Evolutionary conservation across 768 basidiomycete species (phyloP).

Genomic region (Lactarius akahatsu): DNA sequence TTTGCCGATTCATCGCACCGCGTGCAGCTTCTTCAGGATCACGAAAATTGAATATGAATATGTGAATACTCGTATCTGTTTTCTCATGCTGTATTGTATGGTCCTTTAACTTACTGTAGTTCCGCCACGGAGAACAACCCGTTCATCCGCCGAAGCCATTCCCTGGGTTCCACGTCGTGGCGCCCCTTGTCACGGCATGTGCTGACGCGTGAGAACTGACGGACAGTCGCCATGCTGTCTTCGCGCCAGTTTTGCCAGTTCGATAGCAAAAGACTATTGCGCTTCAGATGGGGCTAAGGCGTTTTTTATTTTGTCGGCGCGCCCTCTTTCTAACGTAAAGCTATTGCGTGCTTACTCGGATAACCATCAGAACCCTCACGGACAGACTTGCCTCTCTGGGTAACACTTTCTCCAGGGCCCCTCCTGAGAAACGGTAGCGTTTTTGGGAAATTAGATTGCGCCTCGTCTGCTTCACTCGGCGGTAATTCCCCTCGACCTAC

Average conservation of each 20-base stretch:
- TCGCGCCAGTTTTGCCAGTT: constrained; percentile 28
- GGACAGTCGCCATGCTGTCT: constrained; percentile 22
- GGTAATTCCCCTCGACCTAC: constrained; percentile 18
- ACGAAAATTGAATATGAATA: constrained; percentile 22
- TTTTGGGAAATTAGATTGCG: constrained; percentile 20
- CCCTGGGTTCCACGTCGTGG: constrained; percentile 26
- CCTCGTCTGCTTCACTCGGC: constrained; percentile 8
- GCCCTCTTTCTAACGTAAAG: constrained; percentile 27
- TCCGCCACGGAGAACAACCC: constrained; percentile 16
- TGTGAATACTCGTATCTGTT: constrained; percentile 15
- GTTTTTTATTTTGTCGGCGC: constrained; percentile 19
- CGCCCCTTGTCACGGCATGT: constrained; percentile 26
- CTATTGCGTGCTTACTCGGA: constrained; percentile 17
- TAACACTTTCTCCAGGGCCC: constrained; percentile 18
- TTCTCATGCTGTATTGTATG: constrained; percentile 5
- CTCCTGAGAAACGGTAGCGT: constrained; percentile 20
- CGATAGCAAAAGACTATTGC: constrained; percentile 26
- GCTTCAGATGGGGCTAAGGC: constrained; percentile 25
- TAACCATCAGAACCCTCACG: constrained; percentile 29
- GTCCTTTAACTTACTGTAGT: background rate
- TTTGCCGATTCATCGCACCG: constrained; percentile 22
- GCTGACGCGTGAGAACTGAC: constrained; percentile 24
- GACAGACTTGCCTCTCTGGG: constrained; percentile 23
- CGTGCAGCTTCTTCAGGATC: constrained; percentile 13
- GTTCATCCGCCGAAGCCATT: constrained; percentile 27